Base-by-base conservation (phyloP, 495 filamentous ascomycete species). In the Tuber aestivum region DNA sequence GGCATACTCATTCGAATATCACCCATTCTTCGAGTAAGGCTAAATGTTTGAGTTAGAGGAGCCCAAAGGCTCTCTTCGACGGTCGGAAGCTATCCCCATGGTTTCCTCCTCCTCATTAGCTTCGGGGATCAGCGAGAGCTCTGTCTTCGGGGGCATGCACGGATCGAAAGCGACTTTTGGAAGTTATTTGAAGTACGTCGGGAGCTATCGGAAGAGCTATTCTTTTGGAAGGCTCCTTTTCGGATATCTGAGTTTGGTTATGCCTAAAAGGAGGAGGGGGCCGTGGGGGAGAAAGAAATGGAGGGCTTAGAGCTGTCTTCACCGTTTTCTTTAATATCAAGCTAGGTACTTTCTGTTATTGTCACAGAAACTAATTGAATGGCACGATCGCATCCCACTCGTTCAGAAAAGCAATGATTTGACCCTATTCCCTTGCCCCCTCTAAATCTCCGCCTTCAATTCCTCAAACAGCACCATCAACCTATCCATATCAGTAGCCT, bases 401-500 rank as follows among this genome's bases (percentile, higher is more conserved):
- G 18, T 32, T 65, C n/a, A n/a, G 10, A 65, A 65, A 65, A 65
- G 27, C 12, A 65, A 65, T 2, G 18, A 9, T 65, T 65, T 12
- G 16, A 10, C 27, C 27, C 14, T 27, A 65, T 32, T 65, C n/a
- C 12, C 56, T 16, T 12, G 10, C 32, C 82, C 89, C n/a, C n/a
- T n/a, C n/a, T n/a, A n/a, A n/a, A n/a, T n/a, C n/a, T n/a, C n/a
- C n/a, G n/a, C n/a, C n/a, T 95, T 97, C 80, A 99, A 85, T 74
- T 95, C 91, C 84, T 94, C 93, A 75, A 86, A 85, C 78, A 95
- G 86, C 75, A 87, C 90, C 89, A 94, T 94, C 76, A 99, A 84
- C 83, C 6, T n/a, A 14, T 92, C 92, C 91, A 95, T 96, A 80
- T 97, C 92, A 7, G 89, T 87, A 77, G 85, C 84, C 86, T 94